phyloP scores from a whole-genome alignment of 2,329 filamentous ascomycete species.

The Zasmidium citrigriseum region DNA sequence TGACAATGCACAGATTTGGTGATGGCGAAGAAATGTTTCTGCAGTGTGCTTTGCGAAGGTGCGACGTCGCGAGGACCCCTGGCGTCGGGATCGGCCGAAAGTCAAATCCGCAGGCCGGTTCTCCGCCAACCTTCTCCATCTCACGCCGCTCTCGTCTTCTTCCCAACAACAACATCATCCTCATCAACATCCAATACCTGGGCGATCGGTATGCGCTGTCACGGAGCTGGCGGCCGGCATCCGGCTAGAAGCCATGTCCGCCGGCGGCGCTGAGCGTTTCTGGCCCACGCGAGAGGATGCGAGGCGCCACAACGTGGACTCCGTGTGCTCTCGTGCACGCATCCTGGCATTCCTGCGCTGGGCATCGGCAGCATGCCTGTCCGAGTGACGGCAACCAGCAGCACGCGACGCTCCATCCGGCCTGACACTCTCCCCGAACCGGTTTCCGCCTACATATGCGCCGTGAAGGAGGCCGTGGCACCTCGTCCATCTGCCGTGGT shows the following conservation, averaged over 20 bases:
- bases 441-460: neutral
- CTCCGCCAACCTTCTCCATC: neutral
- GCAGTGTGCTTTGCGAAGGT: no score
- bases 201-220: neutral
- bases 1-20: no score
- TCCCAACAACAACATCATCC: neutral
- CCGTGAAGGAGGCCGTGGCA: neutral
- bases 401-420: neutral
- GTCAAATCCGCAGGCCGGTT: neutral
- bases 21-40: no score
- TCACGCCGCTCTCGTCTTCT: neutral
- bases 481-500: neutral
- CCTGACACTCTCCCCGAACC: neutral
- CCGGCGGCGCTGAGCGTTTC: neutral
- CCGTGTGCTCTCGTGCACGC: neutral
- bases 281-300: neutral
- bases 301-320: slow-evolving; percentile 1
- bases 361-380: slow-evolving; percentile 1
- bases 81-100: neutral
- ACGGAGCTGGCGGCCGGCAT: neutral
- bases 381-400: neutral
- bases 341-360: neutral
- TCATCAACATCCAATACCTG: neutral
- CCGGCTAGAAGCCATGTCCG: neutral
- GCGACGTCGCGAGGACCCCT: neutral